Conservation (phyloP, 495 filamentous ascomycete genomes). For the Podospora bellae-mahoneyi region DNA sequence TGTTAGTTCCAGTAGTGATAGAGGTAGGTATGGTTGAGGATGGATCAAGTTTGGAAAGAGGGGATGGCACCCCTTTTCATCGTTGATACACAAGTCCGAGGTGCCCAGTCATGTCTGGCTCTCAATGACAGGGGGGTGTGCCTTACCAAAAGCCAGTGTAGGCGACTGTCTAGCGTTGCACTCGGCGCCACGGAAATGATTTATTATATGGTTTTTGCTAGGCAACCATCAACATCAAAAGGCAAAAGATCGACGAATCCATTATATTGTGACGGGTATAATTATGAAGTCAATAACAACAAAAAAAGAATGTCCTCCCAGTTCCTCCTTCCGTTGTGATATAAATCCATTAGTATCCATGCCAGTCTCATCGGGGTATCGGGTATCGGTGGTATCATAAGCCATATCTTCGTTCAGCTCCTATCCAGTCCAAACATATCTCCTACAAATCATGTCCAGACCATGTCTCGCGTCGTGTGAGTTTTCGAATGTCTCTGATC, state of each 20-base stretch:
- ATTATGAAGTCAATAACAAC: background rate
- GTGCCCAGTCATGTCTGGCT: background rate
- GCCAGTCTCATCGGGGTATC: background rate
- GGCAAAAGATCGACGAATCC: too few relatives aligned
- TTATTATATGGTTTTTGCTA: too few relatives aligned
- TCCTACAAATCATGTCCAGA: background rate
- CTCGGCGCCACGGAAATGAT: background rate
- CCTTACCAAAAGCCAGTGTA: background rate
- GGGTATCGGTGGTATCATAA: conserved; percentile 1
- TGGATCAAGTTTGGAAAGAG: background rate
- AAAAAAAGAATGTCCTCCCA: background rate
- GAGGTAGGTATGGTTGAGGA: background rate
- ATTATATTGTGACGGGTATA: background rate
- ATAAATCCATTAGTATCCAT: background rate
- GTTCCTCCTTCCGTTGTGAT: background rate
- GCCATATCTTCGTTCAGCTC: background rate
- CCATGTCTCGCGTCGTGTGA: background rate
- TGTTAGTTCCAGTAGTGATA: too few relatives aligned
- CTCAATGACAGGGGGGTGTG: background rate
- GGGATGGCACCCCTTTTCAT: background rate
- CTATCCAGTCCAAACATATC: background rate
- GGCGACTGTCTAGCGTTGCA: background rate
- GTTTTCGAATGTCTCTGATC: background rate
- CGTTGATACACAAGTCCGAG: background rate
- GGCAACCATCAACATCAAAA: too few relatives aligned